Percentiles rank a stretch among this genome's conserved stretches.
phyloP scores from a whole-genome alignment of 768 basidiomycete species.

The Rhodocollybia butyracea region DNA sequence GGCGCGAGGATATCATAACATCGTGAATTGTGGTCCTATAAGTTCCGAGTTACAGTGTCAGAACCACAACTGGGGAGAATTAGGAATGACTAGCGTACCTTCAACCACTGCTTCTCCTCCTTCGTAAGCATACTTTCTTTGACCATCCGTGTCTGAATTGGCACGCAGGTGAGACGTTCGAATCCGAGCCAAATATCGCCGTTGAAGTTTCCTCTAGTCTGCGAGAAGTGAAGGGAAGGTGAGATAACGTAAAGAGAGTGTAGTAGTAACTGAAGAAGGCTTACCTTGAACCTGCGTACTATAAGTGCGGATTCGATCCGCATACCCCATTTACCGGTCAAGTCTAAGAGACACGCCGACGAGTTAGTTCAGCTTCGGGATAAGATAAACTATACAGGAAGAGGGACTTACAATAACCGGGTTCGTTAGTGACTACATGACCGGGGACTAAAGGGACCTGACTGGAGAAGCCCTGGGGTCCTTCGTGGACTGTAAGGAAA shows the following conservation, averaged over 20 bases:
- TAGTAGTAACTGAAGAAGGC: too few species aligned
- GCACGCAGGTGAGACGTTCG: conserved; percentile 90
- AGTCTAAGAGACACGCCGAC: conserved; percentile 39
- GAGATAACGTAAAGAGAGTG: neutral
- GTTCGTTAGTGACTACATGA: conserved; percentile 92
- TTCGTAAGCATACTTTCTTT: conserved; percentile 80
- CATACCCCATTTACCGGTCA: conserved; percentile 82
- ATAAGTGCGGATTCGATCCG: conserved; percentile 86
- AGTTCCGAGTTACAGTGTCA: conserved; percentile 2
- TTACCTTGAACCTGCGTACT: conserved; percentile 39
- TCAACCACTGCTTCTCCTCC: conserved; percentile 86
- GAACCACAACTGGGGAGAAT: conserved; percentile 1
- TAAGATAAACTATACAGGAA: neutral
- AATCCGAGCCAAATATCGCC: conserved; percentile 85
- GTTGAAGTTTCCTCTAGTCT: conserved; percentile 73
- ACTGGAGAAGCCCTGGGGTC: conserved; percentile 75
- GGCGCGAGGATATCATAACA: conserved; percentile 66
- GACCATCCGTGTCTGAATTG: conserved; percentile 89
- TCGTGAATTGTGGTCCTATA: conserved; percentile 77
- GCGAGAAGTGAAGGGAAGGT: conserved; percentile 7
- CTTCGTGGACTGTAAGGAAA: conserved; percentile 84
- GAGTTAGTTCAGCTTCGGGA: too few species aligned
- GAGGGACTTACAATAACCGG: conserved; percentile 74
- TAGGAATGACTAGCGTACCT: conserved; percentile 38
- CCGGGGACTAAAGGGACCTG: conserved; percentile 74